phyloP scores from a whole-genome alignment of 345 rosid genomes.

The Toxicodendron radicans region DNA sequence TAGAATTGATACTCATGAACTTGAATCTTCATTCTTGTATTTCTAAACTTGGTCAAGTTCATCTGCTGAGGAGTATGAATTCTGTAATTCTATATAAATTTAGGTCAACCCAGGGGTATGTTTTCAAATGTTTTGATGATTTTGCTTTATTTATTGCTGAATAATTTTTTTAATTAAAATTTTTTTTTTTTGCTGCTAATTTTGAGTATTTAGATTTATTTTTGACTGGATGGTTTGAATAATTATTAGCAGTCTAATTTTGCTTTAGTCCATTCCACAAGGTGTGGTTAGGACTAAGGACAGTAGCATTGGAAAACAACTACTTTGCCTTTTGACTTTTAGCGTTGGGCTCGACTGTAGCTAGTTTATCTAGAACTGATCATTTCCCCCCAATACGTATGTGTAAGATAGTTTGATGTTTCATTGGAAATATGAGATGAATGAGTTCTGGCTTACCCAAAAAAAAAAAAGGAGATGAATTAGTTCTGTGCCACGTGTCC shows the following conservation, averaged over 20 bases:
- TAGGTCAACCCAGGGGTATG: no score
- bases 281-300: not conserved
- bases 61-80: no score
- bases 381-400: not conserved
- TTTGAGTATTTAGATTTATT: not conserved
- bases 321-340: not conserved
- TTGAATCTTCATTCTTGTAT: no score
- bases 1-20: not conserved
- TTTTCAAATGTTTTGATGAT: no score
- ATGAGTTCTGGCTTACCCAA: no score
- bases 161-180: no score
- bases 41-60: no score
- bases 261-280: not conserved
- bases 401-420: conserved; percentile 2
- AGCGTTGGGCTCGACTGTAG: not conserved
- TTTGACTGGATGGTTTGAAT: not conserved
- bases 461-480: no score
- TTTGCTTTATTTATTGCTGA: no score
- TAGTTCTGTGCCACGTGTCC: conserved; percentile 21
- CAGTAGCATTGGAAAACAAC: no score
- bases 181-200: not conserved
- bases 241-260: not conserved
- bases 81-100: no score
- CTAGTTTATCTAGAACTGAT: not conserved
- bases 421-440: conserved; percentile 21